Base-by-base conservation (phyloP, 208 protist species). In the Eutreptiella sp. region DNA sequence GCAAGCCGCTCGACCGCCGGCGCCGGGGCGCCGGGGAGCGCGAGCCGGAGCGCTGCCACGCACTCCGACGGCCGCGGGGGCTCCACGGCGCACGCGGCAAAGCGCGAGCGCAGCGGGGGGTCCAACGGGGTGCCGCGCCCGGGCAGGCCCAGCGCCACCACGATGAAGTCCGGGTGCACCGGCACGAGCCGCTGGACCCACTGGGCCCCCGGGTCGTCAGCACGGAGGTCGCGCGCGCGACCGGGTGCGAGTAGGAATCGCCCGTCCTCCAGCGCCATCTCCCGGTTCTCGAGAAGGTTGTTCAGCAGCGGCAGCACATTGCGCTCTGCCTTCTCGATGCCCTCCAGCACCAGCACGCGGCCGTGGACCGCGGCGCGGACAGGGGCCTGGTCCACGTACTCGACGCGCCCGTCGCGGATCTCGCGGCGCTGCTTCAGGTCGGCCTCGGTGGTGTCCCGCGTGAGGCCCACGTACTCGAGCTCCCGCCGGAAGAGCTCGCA, bases 261-360 rank as follows among this genome's bases (percentile, higher is more conserved):
- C 26, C 92, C 90, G 63, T 95, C 91, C 55, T 96, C 88, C 0
- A 96, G 77, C 35, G 80, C 68, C 93, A 97, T 96, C 68, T 97
- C 93, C 9, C 91, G 67, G 62, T 96, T 97, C 55, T 96, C 85
- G 5, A 96, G 70, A n/a, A 94, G 71, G 58, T 94, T 96, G 77
- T 97, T 96, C 53, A 93, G 79, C 21, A 93, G 78, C 2, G 87
- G 82, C 24, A 93, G 73, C 24, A 96, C 85, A 71, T 97, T 97
- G 16, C 89, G 83, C 73, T 96, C 93, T 9, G 86, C 88, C 63
- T 85, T 79, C 63, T 96, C 90, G 24, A 97, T 61, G 4, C 92
- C 93, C 28, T 97, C 90, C 26, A 97, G 70, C 11, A 96, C 71
- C n/a, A 96, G 78, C 33, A 96, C 71, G 36, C 92, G 81, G 0